Percentiles rank a stretch among this genome's conserved stretches.
These are phyloP conservation scores for Adiantum capillusveneris DNA, from an alignment of 75 land plant genomes.

Conservation along the genomic window DNA sequence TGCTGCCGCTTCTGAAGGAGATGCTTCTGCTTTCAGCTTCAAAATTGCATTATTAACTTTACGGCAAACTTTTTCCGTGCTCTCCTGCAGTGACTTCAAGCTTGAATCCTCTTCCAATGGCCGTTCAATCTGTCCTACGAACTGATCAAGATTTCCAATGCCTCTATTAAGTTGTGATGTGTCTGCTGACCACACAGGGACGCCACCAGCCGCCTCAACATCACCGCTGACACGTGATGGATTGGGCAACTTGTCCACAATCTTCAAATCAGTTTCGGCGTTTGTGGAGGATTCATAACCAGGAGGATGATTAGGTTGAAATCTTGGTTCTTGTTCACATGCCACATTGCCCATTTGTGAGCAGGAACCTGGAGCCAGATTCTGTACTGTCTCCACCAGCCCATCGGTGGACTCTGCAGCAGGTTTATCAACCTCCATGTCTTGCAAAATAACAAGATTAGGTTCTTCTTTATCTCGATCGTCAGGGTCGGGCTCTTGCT, in stretches of 20 bases:
- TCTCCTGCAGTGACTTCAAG: slow-evolving; percentile 51
- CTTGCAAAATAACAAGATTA: slow-evolving; percentile 34
- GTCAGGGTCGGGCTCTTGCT: not conserved
- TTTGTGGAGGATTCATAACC: no score
- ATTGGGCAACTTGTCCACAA: no score
- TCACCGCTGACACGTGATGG: no score
- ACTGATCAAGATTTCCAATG: no score
- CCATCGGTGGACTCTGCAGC: not conserved
- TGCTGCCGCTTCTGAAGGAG: slow-evolving; percentile 27
- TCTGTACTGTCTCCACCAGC: not conserved
- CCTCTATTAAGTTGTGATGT: no score
- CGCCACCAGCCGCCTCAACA: no score
- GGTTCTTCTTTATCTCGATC: slow-evolving; percentile 17
- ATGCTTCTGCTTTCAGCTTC: slow-evolving; percentile 38
- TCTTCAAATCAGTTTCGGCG: no score
- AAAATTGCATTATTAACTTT: slow-evolving; percentile 53
- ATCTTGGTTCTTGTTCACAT: no score
- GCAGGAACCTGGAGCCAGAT: not conserved
- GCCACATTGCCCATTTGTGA: no score
- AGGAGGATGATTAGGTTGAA: no score
- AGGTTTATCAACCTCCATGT: slow-evolving; percentile 1
- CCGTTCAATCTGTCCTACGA: no score
- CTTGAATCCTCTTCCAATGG: slow-evolving; percentile 21
- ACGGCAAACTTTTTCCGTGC: slow-evolving; percentile 35
- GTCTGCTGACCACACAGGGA: no score